A percentile compares a stretch with the other conserved stretches of the same genome.
Evolutionary conservation across 1,284 basidiomycete genomes (phyloP).

Genomic region (Baeospora myosura): DNA sequence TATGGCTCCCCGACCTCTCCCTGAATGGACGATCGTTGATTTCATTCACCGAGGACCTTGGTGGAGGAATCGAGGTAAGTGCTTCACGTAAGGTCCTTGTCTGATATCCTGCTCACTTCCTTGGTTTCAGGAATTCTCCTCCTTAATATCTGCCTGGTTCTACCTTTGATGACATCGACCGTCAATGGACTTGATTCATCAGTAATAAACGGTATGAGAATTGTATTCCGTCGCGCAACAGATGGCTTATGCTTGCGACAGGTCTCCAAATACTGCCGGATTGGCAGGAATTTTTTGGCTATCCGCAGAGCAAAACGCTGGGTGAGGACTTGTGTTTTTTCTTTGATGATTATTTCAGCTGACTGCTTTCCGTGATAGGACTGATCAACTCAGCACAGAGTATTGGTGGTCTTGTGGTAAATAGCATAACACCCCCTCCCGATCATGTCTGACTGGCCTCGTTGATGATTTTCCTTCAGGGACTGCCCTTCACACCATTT

Average conservation of each 20-base stretch:
- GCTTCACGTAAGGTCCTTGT: too few species aligned
- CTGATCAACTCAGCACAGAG: slow-evolving; percentile 57
- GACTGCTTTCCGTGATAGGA: slow-evolving; percentile 34
- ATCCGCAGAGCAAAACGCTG: slow-evolving; percentile 44
- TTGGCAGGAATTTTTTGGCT: slow-evolving; percentile 47
- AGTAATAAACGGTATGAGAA: slow-evolving; percentile 48
- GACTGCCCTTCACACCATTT: slow-evolving; percentile 51
- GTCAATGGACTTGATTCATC: slow-evolving; percentile 61
- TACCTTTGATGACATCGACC: slow-evolving; percentile 53
- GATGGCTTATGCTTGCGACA: slow-evolving; percentile 15
- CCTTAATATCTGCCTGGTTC: slow-evolving; percentile 50
- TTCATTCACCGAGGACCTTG: slow-evolving; percentile 53
- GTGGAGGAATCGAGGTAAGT: slow-evolving; percentile 54
- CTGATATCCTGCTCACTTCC: neutral
- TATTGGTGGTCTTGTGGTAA: slow-evolving; percentile 49
- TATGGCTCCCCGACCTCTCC: slow-evolving; percentile 14
- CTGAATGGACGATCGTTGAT: slow-evolving; percentile 48
- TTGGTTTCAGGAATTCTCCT: slow-evolving; percentile 42
- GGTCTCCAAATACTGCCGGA: slow-evolving; percentile 59
- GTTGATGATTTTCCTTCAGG: slow-evolving; percentile 24
- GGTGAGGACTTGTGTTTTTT: slow-evolving; percentile 27
- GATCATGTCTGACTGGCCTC: too few species aligned
- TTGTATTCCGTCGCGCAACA: neutral
- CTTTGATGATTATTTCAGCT: slow-evolving; percentile 3
- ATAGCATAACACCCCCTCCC: slow-evolving; percentile 13